A percentile compares a stretch with the other conserved stretches of the same genome.
These are phyloP conservation scores for Cryptosporidium tyzzeri DNA, from an alignment of 169 alveolate genomes.

Conservation along the genomic window DNA sequence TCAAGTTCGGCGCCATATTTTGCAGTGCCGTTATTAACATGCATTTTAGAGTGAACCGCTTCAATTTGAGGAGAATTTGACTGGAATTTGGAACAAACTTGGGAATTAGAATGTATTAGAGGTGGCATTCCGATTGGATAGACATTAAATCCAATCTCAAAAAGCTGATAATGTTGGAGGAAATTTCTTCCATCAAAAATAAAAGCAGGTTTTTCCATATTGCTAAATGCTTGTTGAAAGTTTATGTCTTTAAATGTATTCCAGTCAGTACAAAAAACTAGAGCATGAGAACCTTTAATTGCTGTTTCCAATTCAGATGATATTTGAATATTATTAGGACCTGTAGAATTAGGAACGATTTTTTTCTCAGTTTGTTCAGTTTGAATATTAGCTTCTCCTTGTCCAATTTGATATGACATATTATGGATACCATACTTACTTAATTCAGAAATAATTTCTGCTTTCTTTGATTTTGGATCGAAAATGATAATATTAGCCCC, in stretches of 20 bases:
- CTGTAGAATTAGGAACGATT: neutral
- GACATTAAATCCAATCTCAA: constrained; percentile 81
- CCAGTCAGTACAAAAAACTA: constrained; percentile 93
- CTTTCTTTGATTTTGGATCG: constrained; percentile 85
- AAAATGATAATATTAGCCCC: constrained; percentile 84
- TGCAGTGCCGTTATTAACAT: neutral
- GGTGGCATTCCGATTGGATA: constrained; percentile 78
- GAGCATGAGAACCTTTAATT: constrained; percentile 82
- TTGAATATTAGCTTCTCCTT: neutral
- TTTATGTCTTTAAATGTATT: constrained; percentile 82
- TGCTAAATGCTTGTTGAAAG: constrained; percentile 59
- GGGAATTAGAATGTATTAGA: neutral
- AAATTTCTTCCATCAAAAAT: constrained; percentile 89
- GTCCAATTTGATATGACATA: constrained; percentile 29
- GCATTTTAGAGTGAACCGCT: neutral
- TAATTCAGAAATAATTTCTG: constrained; percentile 79
- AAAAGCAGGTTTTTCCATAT: constrained; percentile 84
- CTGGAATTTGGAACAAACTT: neutral
- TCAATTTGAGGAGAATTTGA: neutral
- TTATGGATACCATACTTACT: constrained; percentile 60
- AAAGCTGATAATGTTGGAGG: constrained; percentile 78
- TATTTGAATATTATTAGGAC: neutral
- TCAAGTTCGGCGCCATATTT: neutral
- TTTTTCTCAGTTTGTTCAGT: neutral
- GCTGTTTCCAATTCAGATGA: constrained; percentile 79